phyloP scores from a whole-genome alignment of 805 yeast species.

The Candida maesae region DNA sequence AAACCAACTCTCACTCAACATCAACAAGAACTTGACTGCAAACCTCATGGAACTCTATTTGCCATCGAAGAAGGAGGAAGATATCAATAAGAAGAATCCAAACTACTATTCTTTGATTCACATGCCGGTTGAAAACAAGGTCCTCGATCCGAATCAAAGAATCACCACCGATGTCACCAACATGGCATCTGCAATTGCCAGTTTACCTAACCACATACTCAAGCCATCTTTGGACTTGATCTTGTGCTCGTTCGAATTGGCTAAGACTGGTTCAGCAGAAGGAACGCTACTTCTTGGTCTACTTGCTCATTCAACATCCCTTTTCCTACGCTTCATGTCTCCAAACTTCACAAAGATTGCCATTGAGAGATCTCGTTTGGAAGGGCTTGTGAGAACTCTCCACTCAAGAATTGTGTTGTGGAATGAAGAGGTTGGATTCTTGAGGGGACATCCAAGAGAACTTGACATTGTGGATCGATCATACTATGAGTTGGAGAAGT shows the following conservation, averaged over 20 bases:
- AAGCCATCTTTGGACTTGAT: slow-evolving; percentile 79
- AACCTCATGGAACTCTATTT: slow-evolving; percentile 66
- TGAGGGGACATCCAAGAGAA: slow-evolving; percentile 79
- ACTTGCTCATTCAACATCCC: slow-evolving; percentile 76
- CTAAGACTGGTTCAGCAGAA: slow-evolving; percentile 50
- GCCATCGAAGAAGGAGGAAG: slow-evolving; percentile 43
- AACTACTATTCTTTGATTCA: slow-evolving; percentile 73
- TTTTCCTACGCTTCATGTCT: slow-evolving; percentile 66
- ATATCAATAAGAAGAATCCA: slow-evolving; percentile 43
- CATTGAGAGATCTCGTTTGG: slow-evolving; percentile 69
- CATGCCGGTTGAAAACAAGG: slow-evolving; percentile 40
- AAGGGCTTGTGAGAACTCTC: slow-evolving; percentile 77
- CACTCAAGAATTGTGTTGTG: slow-evolving; percentile 79
- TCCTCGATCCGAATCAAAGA: slow-evolving; percentile 78
- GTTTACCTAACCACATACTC: slow-evolving; percentile 76
- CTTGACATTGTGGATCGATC: slow-evolving; percentile 71
- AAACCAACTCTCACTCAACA: slow-evolving; percentile 49
- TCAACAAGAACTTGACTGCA: slow-evolving; percentile 62
- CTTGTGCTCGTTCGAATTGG: slow-evolving; percentile 74
- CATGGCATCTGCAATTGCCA: slow-evolving; percentile 65
- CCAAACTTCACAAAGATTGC: slow-evolving; percentile 88
- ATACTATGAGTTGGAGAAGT: slow-evolving; percentile 77
- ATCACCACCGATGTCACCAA: slow-evolving; percentile 77
- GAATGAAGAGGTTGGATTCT: slow-evolving; percentile 83
- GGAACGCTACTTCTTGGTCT: slow-evolving; percentile 76